Evolutionary conservation across 805 yeast species (phyloP).

Genomic region (Ascoidea asiatica): DNA sequence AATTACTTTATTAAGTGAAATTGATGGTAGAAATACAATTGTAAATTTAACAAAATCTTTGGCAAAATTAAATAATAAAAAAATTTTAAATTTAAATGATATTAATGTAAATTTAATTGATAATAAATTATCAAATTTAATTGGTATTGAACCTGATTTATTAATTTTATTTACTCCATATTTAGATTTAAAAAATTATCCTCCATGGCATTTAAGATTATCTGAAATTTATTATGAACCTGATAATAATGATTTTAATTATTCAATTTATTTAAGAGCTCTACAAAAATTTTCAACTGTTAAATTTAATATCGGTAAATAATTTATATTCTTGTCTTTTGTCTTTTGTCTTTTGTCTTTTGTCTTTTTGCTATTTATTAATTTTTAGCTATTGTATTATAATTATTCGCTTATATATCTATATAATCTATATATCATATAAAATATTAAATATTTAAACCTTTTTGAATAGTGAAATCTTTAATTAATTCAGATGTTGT

Average conservation of each 20-base stretch:
- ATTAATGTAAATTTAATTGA: slow-evolving; percentile 68
- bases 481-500: slow-evolving; percentile 56
- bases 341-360: slow-evolving; percentile 1
- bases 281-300: slow-evolving; percentile 63
- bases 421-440: no score
- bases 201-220: slow-evolving; percentile 94
- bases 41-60: slow-evolving; percentile 79
- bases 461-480: slow-evolving; percentile 43
- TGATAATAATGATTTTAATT: slow-evolving; percentile 68
- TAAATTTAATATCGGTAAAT: slow-evolving; percentile 83
- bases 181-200: slow-evolving; percentile 84
- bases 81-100: slow-evolving; percentile 50
- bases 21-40: slow-evolving; percentile 84
- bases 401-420: not conserved
- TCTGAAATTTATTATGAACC: slow-evolving; percentile 87
- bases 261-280: slow-evolving; percentile 74
- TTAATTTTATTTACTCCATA: slow-evolving; percentile 75
- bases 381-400: not conserved
- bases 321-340: slow-evolving; percentile 8
- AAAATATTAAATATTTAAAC: slow-evolving; percentile 21
- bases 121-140: slow-evolving; percentile 56
- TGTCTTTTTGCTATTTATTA: not conserved
- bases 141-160: slow-evolving; percentile 89
- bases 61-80: slow-evolving; percentile 54
- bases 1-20: slow-evolving; percentile 51